Conservation (phyloP, 495 filamentous ascomycete genomes). For the Xylaria cubensis region DNA sequence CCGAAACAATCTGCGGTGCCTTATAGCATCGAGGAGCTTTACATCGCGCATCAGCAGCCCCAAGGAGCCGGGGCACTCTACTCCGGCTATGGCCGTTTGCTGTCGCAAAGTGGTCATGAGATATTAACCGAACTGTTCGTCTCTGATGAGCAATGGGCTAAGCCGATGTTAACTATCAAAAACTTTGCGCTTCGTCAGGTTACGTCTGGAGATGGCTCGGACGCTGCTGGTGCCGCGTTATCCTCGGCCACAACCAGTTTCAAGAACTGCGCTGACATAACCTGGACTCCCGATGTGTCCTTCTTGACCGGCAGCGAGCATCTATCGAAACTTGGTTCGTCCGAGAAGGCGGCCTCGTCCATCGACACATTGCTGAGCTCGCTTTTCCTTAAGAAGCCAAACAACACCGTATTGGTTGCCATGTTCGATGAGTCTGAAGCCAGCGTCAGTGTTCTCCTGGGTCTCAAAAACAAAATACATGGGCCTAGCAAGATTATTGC, state of each 20-base stretch:
- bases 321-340: neutral
- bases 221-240: neutral
- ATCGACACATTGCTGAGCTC: neutral
- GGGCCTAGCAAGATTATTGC: neutral
- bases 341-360: neutral
- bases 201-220: slow-evolving; percentile 9
- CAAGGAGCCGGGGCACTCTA: neutral
- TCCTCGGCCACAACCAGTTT: neutral
- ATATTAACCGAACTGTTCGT: neutral
- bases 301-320: neutral
- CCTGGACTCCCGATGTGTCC: neutral
- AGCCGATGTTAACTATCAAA: neutral
- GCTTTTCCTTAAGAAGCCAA: neutral
- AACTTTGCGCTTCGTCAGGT: slow-evolving; percentile 9
- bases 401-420: neutral
- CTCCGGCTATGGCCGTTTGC: slow-evolving; percentile 3
- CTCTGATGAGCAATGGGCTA: neutral
- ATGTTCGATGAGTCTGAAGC: slow-evolving; percentile 1
- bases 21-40: slow-evolving; percentile 13
- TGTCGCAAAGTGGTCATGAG: neutral
- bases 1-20: slow-evolving; percentile 16
- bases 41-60: neutral
- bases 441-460: neutral
- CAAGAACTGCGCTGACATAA: neutral
- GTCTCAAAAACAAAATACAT: neutral